These are phyloP conservation scores for Xylaria sp. DNA, from an alignment of 2,329 filamentous ascomycete genomes.

Conservation along the genomic window DNA sequence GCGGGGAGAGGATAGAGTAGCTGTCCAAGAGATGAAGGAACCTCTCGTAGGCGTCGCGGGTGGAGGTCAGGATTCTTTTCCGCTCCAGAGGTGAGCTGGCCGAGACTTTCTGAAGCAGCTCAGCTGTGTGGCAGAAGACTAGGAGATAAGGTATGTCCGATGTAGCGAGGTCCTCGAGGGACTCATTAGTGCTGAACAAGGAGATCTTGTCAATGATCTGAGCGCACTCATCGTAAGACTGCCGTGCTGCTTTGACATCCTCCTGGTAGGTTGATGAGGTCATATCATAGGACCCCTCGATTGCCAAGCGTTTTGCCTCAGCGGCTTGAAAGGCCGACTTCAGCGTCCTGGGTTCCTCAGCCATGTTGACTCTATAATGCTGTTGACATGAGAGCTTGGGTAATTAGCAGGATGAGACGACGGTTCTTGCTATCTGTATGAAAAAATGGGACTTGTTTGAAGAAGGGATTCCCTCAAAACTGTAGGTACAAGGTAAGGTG, in stretches of 20 bases:
- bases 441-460: constrained; percentile 3
- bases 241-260: constrained; percentile 73
- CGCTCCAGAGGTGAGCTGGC: constrained; percentile 66
- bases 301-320: constrained; percentile 61
- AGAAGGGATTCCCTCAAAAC: not conserved
- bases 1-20: constrained; percentile 76
- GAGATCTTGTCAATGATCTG: constrained; percentile 75
- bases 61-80: constrained; percentile 68
- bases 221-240: constrained; percentile 78
- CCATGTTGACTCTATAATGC: constrained; percentile 42
- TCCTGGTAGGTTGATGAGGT: constrained; percentile 74
- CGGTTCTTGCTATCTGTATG: not conserved
- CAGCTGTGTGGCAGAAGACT: constrained; percentile 80
- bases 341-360: constrained; percentile 61
- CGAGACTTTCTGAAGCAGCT: constrained; percentile 77
- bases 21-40: constrained; percentile 82
- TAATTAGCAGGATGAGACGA: not conserved
- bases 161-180: constrained; percentile 85
- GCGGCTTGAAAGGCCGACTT: constrained; percentile 62
- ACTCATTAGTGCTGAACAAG: constrained; percentile 92
- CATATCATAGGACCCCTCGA: constrained; percentile 74
- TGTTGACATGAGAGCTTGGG: not conserved
- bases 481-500: not conserved
- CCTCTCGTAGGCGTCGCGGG: constrained; percentile 78
- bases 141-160: constrained; percentile 87